These are phyloP conservation scores for Eleusine coracana DNA, from an alignment of 176 grass and related monocot species.

Conservation along the genomic window DNA sequence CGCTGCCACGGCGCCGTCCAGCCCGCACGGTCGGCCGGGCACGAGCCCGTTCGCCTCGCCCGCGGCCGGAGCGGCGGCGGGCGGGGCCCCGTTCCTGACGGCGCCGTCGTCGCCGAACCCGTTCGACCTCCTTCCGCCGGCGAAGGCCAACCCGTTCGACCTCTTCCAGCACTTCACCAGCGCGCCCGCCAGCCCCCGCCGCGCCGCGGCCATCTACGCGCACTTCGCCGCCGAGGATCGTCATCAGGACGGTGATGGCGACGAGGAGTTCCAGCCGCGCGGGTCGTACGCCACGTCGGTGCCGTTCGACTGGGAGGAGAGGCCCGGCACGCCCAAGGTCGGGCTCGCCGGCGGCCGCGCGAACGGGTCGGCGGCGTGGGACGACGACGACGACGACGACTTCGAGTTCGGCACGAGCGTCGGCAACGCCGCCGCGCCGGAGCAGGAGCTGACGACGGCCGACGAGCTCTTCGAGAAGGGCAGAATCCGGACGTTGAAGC, in stretches of 20 bases:
- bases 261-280: conserved; percentile 37
- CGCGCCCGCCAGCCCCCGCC: conserved; percentile 76
- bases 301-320: conserved; percentile 90
- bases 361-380: conserved; percentile 32
- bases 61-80: not conserved
- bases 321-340: conserved; percentile 79
- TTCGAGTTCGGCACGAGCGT: conserved; percentile 67
- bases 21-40: conserved; percentile 20
- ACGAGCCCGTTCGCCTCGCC: conserved; percentile 43
- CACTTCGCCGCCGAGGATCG: conserved; percentile 37
- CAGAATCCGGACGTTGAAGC: conserved; percentile 64
- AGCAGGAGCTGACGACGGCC: conserved; percentile 49
- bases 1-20: conserved; percentile 49
- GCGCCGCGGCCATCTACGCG: conserved; percentile 65
- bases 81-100: conserved; percentile 35
- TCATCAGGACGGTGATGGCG: not conserved
- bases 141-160: conserved; percentile 61
- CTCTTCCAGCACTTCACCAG: conserved; percentile 73
- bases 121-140: conserved; percentile 42
- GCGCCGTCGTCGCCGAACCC: conserved; percentile 49
- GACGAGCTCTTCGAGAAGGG: conserved; percentile 73
- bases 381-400: conserved; percentile 10
- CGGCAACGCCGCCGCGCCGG: conserved; percentile 32
- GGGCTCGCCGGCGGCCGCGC: conserved; percentile 17
- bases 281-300: conserved; percentile 53